Evolutionary conservation across 805 yeast species (phyloP).

Genomic region (Spathaspora arborariae): DNA sequence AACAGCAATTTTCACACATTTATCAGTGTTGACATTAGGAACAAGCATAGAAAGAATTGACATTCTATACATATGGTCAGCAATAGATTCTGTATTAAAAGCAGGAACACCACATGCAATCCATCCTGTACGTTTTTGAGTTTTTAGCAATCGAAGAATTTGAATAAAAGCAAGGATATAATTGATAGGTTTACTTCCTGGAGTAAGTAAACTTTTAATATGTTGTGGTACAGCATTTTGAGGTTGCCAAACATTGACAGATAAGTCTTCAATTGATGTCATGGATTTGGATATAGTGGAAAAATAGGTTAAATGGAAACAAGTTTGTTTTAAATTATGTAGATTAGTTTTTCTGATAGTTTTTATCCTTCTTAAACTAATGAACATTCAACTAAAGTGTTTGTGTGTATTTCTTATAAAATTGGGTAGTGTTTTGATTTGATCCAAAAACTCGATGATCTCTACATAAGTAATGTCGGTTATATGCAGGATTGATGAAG

Average conservation of each 20-base stretch:
- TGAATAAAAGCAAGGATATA: constrained; percentile 59
- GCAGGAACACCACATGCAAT: constrained; percentile 56
- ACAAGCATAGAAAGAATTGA: constrained; percentile 73
- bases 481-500: background rate
- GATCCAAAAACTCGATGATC: background rate
- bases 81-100: constrained; percentile 62
- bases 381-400: no score
- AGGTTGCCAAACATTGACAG: constrained; percentile 45
- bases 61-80: constrained; percentile 98
- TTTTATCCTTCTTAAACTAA: background rate
- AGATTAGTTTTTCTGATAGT: background rate
- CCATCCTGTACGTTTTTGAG: constrained; percentile 93
- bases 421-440: background rate
- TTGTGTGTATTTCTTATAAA: background rate
- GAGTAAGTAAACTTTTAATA: constrained; percentile 33
- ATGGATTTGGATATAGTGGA: background rate
- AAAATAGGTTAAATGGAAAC: background rate
- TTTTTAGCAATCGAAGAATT: constrained; percentile 66
- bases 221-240: constrained; percentile 49
- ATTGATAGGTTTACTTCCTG: constrained; percentile 28
- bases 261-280: constrained; percentile 3
- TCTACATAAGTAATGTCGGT: background rate
- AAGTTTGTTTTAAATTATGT: background rate
- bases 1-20: constrained; percentile 80
- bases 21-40: constrained; percentile 48